Evolutionary conservation across 2,329 filamentous ascomycete genomes (phyloP).

Genomic region (Botrytis galanthina): DNA sequence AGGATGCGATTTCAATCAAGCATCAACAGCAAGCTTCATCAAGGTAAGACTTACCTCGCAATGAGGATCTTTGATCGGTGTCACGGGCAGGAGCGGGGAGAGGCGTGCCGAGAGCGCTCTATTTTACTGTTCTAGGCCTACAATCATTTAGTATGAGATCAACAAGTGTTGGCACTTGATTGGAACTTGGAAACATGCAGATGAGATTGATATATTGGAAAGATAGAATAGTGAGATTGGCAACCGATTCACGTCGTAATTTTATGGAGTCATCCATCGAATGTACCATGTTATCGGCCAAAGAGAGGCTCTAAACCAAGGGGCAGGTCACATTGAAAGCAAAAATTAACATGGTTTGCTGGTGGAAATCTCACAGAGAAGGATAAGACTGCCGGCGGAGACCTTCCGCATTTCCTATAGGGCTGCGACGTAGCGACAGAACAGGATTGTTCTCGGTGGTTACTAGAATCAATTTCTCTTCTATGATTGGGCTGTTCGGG

Average conservation of each 20-base stretch:
- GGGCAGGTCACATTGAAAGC: neutral
- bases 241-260: neutral
- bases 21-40: neutral
- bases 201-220: neutral
- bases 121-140: neutral
- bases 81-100: neutral
- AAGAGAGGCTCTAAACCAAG: neutral
- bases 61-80: neutral
- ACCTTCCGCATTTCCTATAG: neutral
- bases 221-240: neutral
- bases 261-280: neutral
- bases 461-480: neutral
- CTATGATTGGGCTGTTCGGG: neutral
- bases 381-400: neutral
- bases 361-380: neutral
- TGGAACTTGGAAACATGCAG: neutral
- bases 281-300: neutral
- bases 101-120: neutral
- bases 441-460: neutral
- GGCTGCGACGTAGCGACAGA: neutral
- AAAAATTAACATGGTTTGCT: neutral
- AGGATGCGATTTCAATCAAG: neutral
- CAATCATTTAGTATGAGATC: neutral
- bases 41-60: neutral
- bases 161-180: conserved; percentile 8